Evolutionary conservation across 192 early-diverging fungal species (phyloP).

Genomic region (Physocladia obscura): DNA sequence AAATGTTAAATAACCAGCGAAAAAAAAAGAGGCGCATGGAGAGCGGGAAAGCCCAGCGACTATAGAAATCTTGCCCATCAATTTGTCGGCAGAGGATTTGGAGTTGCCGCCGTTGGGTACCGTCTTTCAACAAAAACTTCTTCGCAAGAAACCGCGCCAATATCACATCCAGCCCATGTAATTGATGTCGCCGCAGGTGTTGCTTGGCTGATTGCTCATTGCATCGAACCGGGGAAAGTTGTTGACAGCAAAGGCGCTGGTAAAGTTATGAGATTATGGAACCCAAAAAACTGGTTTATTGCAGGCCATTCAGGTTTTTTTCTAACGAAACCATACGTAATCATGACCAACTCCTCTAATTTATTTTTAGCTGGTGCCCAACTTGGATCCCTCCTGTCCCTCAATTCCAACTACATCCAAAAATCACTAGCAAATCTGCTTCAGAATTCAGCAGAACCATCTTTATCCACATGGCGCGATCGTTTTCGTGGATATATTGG

Average conservation of each 20-base stretch:
- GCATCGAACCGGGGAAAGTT: background rate
- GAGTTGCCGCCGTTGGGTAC: constrained; percentile 76
- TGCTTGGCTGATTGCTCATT: constrained; percentile 38
- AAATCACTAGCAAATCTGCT: background rate
- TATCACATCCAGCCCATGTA: constrained; percentile 67
- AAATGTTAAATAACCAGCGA: constrained; percentile 73
- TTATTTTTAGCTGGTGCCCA: constrained; percentile 80
- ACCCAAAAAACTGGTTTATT: constrained; percentile 10
- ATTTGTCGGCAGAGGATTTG: constrained; percentile 47
- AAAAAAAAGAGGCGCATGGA: constrained; percentile 88
- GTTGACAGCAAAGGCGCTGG: background rate
- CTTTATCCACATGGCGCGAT: constrained; percentile 4
- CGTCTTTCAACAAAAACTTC: constrained; percentile 43
- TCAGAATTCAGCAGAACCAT: background rate
- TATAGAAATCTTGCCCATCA: constrained; percentile 50
- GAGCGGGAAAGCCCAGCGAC: constrained; percentile 60
- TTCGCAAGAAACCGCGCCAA: background rate
- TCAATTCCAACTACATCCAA: constrained; percentile 43
- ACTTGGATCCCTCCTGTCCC: constrained; percentile 58
- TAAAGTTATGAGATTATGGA: background rate
- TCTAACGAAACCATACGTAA: background rate
- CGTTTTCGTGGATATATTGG: constrained; percentile 66
- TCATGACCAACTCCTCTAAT: background rate
- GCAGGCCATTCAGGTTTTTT: background rate
- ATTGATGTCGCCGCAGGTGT: constrained; percentile 63